Conservation (phyloP, 768 basidiomycete species). For the Tricholoma matsutake region DNA sequence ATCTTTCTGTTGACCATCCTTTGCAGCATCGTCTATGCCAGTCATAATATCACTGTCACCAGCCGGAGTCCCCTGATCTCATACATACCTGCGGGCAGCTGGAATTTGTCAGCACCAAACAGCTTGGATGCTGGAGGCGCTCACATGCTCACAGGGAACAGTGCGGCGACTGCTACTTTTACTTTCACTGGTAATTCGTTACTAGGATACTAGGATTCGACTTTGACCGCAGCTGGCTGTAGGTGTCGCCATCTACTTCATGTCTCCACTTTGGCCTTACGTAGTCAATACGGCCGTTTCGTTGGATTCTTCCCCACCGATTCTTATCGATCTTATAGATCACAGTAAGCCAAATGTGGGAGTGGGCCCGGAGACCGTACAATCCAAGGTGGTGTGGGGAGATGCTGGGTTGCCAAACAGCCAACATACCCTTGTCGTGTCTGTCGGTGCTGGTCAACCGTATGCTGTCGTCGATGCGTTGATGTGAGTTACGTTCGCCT, state of each 20-base stretch:
- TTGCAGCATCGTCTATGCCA: slow-evolving; percentile 13
- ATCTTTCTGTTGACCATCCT: slow-evolving; percentile 13
- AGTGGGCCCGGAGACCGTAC: slow-evolving; percentile 37
- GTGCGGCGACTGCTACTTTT: slow-evolving; percentile 36
- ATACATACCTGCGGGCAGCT: slow-evolving; percentile 30
- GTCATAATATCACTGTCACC: slow-evolving; percentile 32
- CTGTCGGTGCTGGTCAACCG: slow-evolving; percentile 32
- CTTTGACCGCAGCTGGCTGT: neutral
- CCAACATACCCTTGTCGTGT: slow-evolving; percentile 35
- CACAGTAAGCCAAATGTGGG: slow-evolving; percentile 26
- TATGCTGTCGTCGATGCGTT: slow-evolving; percentile 39
- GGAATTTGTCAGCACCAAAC: slow-evolving; percentile 28
- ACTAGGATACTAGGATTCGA: neutral
- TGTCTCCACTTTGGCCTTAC: slow-evolving; percentile 47
- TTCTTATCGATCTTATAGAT: slow-evolving; percentile 39
- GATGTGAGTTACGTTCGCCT: slow-evolving; percentile 27
- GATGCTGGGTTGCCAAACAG: slow-evolving; percentile 29
- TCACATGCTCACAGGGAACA: slow-evolving; percentile 24
- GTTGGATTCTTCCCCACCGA: slow-evolving; percentile 31
- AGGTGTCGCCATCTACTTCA: slow-evolving; percentile 43
- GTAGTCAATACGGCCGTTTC: slow-evolving; percentile 37
- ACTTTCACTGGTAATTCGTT: slow-evolving; percentile 36
- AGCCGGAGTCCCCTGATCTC: slow-evolving; percentile 28
- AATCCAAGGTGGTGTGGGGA: slow-evolving; percentile 36
- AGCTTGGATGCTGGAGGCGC: slow-evolving; percentile 31